These are phyloP conservation scores for Cystobasidium pallidum DNA, from an alignment of 1,284 basidiomycete species.

Conservation along the genomic window DNA sequence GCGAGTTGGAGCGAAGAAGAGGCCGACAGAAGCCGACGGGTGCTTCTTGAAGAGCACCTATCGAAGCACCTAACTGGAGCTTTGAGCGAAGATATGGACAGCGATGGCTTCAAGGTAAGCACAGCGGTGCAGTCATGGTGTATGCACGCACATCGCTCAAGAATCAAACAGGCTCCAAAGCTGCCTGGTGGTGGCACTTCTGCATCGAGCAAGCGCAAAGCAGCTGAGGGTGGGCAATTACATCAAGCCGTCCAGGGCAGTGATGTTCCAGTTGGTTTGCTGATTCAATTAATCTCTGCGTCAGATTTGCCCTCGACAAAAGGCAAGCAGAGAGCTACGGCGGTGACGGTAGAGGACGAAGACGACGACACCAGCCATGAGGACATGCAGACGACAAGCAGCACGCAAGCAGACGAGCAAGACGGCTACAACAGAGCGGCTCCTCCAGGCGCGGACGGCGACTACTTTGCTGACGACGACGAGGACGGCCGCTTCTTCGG, in stretches of 20 bases:
- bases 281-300: not conserved
- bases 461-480: slow-evolving; percentile 87
- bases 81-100: slow-evolving; percentile 9
- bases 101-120: slow-evolving; percentile 41
- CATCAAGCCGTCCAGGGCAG: not conserved
- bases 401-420: slow-evolving; percentile 55
- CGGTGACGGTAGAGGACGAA: slow-evolving; percentile 61
- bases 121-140: not conserved
- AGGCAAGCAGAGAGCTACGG: slow-evolving; percentile 57
- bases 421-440: slow-evolving; percentile 44
- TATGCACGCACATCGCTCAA: not conserved
- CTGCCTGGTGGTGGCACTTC: slow-evolving; percentile 28
- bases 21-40: not conserved
- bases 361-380: not conserved
- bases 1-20: slow-evolving; percentile 9
- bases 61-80: not conserved
- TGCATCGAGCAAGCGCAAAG: slow-evolving; percentile 28
- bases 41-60: not conserved
- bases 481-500: slow-evolving; percentile 92
- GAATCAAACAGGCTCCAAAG: slow-evolving; percentile 27
- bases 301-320: slow-evolving; percentile 46
- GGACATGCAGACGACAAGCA: slow-evolving; percentile 54
- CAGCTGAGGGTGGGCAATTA: slow-evolving; percentile 33
- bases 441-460: slow-evolving; percentile 72
- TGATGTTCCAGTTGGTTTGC: too few relatives aligned